Base-by-base conservation (phyloP, 2,329 filamentous ascomycete species). In the Cladobotryum mycophilum region DNA sequence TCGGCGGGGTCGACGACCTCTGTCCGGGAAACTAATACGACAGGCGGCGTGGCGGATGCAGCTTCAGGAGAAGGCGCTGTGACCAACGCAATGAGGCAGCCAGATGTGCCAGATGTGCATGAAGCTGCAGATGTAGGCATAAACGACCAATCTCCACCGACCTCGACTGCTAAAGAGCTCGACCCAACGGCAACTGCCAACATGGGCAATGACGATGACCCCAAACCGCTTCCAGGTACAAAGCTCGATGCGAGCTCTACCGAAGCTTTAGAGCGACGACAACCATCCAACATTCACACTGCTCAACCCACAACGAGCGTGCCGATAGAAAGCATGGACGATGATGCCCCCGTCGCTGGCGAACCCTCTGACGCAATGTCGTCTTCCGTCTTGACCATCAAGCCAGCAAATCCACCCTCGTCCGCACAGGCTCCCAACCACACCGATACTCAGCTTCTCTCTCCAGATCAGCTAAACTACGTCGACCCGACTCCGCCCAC, bases 401-500 rank as follows among this genome's bases (percentile, higher is more conserved):
- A 73, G 55, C 76, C 78, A 17, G 60, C 69, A 17, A 69, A 70
- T 15, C 63, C 70, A 20, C 58, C 66, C n/a, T 59, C 67, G 3
- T 62, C 67, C 35, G 57, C 59, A 43, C 69, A 69, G n/a, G 59
- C 68, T 4, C 62, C 66, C 41, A 58, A 59, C 48, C 69, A 70
- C 45, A 59, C 62, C 15, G 60, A 66, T 51, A 58, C 66, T 7
- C 72, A 75, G 53, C 73, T 72, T 55, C 70, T 79, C 48, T 71
- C 72, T 20, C 73, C 77, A 52, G 73, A 77, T 53, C 67, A 75
- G 11, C 60, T 64, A 34, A 66, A 60, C 44, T 82, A 82, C 56
- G 66, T 82, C 55, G 80, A 83, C 58, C 79, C 80, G 18, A 81
- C 80, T 6, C 79, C 79, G 22, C 71, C 76, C 3, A 82, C 80